Base-by-base conservation (phyloP, 345 rosid species). In the Melaleuca quinquenervia region DNA sequence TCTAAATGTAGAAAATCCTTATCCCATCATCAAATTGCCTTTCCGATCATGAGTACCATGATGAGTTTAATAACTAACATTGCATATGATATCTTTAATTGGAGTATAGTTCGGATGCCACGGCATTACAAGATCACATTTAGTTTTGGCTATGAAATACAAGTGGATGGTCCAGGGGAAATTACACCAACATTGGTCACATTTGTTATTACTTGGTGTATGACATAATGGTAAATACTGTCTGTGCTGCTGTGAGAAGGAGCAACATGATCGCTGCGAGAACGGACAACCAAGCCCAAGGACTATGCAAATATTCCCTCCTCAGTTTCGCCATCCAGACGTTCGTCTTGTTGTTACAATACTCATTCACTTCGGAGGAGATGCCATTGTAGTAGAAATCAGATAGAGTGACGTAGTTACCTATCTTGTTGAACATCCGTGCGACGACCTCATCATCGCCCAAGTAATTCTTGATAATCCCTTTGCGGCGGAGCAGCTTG, bases 381-480 rank as follows among this genome's bases (percentile, higher is more conserved):
- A 55, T 21, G 6, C 22, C 6, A 1, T 0, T 3, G 12, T 55
- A 55, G 24, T 8, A 22, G n/a, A 6, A 3, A 22, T 0, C 0
- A 0, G 0, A 22, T 55, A 1, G 0, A 0, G 0, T 0, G 0
- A 55, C 2, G 0, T 55, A 0, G n/a, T 22, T 11, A 9, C n/a
- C 1, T 0, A 3, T 54, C 6, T 0, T 22, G 6, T 54, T 54
- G 58, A 22, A 54, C 12, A 54, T 54, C 0, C 9, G n/a, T 0
- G n/a, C 58, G 8, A 54, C 2, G 0, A 22, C n/a, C 12, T 54
- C 0, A 11, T 54, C 58, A 54, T 54, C 12, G 0, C 58, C n/a
- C 1, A 54, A 0, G 0, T 22, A 3, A 5, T 22, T 54, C 58
- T 22, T 8, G 22, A 54, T 0, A 54, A 54, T 54, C 12, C n/a